A percentile compares a stretch with the other conserved stretches of the same genome.
Conservation (phyloP, 1,284 basidiomycete genomes). For the Pyrrhoderma noxium region DNA sequence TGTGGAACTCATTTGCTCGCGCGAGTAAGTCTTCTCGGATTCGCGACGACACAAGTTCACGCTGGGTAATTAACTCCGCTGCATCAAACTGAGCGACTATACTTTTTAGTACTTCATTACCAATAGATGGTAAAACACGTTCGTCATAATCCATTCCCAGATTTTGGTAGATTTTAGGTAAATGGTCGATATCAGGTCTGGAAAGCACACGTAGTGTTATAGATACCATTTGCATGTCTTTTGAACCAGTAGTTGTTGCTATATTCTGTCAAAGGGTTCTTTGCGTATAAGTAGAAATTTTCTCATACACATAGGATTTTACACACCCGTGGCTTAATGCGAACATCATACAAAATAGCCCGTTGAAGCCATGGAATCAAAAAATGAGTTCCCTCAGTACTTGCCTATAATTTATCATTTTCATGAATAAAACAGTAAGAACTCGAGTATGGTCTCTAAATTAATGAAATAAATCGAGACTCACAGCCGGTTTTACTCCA, state of each 20-base stretch:
- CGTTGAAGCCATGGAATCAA: constrained; percentile 92
- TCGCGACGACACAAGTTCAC: constrained; percentile 86
- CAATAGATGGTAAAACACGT: constrained; percentile 87
- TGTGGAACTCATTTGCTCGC: constrained; percentile 94
- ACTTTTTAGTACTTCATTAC: constrained; percentile 96
- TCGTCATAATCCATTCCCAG: constrained; percentile 95
- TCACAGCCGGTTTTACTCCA: constrained; percentile 78
- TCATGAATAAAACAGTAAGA: no score
- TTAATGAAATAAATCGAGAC: constrained; percentile 21
- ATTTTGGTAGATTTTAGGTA: constrained; percentile 92
- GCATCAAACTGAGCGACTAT: constrained; percentile 99
- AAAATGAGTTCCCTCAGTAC: constrained; percentile 95
- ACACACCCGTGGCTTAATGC: constrained; percentile 89
- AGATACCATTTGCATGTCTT: constrained; percentile 97
- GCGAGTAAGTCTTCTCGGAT: constrained; percentile 91
- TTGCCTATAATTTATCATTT: constrained; percentile 57
- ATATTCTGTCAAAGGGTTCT: constrained; percentile 72
- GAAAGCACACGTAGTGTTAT: constrained; percentile 95
- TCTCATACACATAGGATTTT: not conserved
- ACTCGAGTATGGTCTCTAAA: no score
- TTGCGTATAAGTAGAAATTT: constrained; percentile 4
- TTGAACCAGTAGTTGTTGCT: constrained; percentile 92
- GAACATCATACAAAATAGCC: constrained; percentile 95
- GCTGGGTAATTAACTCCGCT: constrained; percentile 89
- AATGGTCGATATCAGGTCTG: constrained; percentile 82